Base-by-base conservation (phyloP, 2,329 filamentous ascomycete species). In the Aspergillus sp. region DNA sequence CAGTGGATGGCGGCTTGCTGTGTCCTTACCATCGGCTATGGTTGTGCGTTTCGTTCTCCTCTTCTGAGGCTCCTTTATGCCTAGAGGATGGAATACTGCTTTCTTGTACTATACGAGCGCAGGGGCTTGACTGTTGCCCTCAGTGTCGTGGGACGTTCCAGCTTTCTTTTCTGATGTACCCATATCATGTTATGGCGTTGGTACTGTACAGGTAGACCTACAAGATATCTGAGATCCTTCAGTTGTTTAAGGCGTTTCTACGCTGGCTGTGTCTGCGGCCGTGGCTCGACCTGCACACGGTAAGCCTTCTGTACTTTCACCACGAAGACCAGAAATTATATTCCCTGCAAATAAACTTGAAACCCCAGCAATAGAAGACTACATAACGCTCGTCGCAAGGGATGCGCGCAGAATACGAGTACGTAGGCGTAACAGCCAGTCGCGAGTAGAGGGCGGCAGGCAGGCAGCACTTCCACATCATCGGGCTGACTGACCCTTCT, bases 111-210 rank as follows among this genome's bases (percentile, higher is more conserved):
- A 22, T 22, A 35, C 17, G 30, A 29, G 30, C 31, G 25, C 26
- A n/a, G 30, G 26, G 30, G 28, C 32, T 35, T 28, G 25, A 26
- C 13, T 26, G 13, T 26, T 26, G 7, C 19, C 19, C 10, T 5
- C 5, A 22, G 5, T 22, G 19, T 22, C 10, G 6, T 22, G 10
- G 19, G 10, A 22, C 10, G 10, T n/a, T n/a, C 25, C 13, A 13
- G 10, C 13, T 24, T 12, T 6, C 12, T 12, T 26, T 6, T 14
- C 24, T 30, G 30, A 26, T 29, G 16, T 38, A 29, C 30, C 19
- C 27, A 30, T 32, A 19, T 32, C 24, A 33, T 39, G 26, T 26
- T 26, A 36, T 35, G 43, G 42, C 44, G 44, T 47, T 47, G 31
- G 32, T 36, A 17, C 22, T 47, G 41, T 45, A 47, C 33, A 41